These are phyloP conservation scores for Crithidia fasciculata DNA, from an alignment of 208 protist genomes.

Conservation along the genomic window DNA sequence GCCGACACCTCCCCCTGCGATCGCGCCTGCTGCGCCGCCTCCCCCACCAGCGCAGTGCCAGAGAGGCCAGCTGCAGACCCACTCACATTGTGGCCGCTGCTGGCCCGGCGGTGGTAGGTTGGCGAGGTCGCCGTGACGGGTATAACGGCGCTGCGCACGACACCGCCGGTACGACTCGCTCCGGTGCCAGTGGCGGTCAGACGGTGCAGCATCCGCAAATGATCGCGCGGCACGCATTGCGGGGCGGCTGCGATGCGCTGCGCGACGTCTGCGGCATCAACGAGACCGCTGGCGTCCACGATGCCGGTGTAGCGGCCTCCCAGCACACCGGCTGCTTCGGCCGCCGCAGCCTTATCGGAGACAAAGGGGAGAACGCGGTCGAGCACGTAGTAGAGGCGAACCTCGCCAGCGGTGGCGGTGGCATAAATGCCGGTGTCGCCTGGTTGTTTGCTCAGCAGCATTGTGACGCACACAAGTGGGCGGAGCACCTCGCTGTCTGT, in stretches of 20 bases:
- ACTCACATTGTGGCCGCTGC: no score
- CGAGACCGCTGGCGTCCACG: neutral
- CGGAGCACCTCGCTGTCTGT: no score
- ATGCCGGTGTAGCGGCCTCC: neutral
- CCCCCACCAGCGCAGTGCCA: no score
- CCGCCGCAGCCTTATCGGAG: neutral
- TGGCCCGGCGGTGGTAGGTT: neutral
- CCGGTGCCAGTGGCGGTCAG: slow-evolving; percentile 15
- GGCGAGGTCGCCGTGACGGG: neutral
- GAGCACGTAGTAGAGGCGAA: slow-evolving; percentile 52
- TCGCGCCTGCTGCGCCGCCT: no score
- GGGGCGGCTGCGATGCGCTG: slow-evolving; percentile 16
- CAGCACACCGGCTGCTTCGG: neutral
- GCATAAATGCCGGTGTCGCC: slow-evolving; percentile 71
- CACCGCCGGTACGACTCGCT: neutral
- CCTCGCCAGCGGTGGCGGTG: slow-evolving; percentile 47
- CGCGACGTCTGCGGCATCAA: neutral
- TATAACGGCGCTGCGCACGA: neutral
- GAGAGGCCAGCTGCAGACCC: no score
- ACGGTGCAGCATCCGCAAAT: slow-evolving; percentile 30
- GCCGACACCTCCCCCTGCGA: no score
- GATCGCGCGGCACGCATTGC: slow-evolving; percentile 28
- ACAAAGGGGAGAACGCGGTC: slow-evolving; percentile 24
- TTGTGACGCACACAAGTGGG: slow-evolving; percentile 13
- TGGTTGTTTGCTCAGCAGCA: slow-evolving; percentile 76